Base-by-base conservation (phyloP, 2,329 filamentous ascomycete species). In the Clonostachys solani region DNA sequence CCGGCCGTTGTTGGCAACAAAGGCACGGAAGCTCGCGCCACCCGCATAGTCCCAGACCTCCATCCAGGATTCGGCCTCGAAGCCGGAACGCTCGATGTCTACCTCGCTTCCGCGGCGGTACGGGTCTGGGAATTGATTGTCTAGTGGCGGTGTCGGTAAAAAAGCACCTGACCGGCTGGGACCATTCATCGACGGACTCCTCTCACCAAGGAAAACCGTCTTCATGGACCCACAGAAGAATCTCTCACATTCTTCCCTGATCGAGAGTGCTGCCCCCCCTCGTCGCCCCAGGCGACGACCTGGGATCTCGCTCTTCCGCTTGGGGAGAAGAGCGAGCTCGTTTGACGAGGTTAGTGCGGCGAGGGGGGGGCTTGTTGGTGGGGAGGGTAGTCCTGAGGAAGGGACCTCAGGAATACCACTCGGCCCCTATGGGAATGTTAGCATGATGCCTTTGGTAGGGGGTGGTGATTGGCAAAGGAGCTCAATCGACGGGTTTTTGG, bases 161-260 rank as follows among this genome's bases (percentile, higher is more conserved):
- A 69, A 63, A 73, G 84, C 83, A 92, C 83, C 85, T 83, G 87
- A 84, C 81, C 87, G 86, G 83, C 87, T 82, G 83, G 89, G 92
- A 86, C 83, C 86, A 83, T 84, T 79, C 77, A 75, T 73, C 69
- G 73, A 80, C 78, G 75, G 70, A 74, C 84, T 84, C 87, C 86
- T 84, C 90, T 95, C 91, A 95, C 89, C 92, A 80, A 87, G 88
- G 84, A 96, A 96, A 78, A 89, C 87, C 77, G 85, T 77, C 75
- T 83, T 87, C 84, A 96, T 89, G 81, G 85, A 86, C 86, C 92
- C 90, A 77, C 92, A 96, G 83, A 96, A 95, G 86, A 96, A 92
- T 81, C 92, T 96, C 91, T 96, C 92, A 96, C 92, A 95, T 89
- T 96, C 91, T 91, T 87, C 91, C 89, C 87, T 91, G 81, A 96